phyloP scores from a whole-genome alignment of 768 basidiomycete genomes.

The Leccinum obscurum region DNA sequence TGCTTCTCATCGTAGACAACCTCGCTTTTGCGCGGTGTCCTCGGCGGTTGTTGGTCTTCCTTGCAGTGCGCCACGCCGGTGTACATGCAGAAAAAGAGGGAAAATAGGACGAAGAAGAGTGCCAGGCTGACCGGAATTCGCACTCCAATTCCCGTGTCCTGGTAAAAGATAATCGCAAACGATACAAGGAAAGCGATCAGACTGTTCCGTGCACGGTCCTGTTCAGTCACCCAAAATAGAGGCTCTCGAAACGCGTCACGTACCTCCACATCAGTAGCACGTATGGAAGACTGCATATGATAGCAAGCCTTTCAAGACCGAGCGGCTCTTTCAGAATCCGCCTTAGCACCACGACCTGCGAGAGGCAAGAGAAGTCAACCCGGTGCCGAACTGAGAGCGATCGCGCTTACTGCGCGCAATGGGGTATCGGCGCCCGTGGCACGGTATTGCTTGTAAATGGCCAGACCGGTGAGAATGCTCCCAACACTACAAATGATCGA shows the following conservation, averaged over 20 bases:
- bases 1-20: background rate
- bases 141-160: constrained; percentile 21
- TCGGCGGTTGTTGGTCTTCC: constrained; percentile 10
- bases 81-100: constrained; percentile 33
- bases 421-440: constrained; percentile 34
- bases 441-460: constrained; percentile 35
- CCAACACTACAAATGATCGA: constrained; percentile 32
- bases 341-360: constrained; percentile 26
- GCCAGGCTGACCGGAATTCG: constrained; percentile 29
- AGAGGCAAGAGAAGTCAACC: constrained; percentile 4
- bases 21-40: background rate
- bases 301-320: constrained; percentile 39
- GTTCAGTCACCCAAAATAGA: background rate
- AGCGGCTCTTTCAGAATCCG: constrained; percentile 26
- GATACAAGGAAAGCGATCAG: constrained; percentile 36
- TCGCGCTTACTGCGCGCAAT: constrained; percentile 24
- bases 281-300: constrained; percentile 43
- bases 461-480: constrained; percentile 31
- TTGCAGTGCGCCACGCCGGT: constrained; percentile 21
- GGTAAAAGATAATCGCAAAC: constrained; percentile 34
- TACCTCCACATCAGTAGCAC: constrained; percentile 37
- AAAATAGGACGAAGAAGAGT: constrained; percentile 23
- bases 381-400: background rate
- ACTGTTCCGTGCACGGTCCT: constrained; percentile 18
- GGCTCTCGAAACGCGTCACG: background rate